Conservation (phyloP, 129 eudicot species). For the Apium graveolens region DNA sequence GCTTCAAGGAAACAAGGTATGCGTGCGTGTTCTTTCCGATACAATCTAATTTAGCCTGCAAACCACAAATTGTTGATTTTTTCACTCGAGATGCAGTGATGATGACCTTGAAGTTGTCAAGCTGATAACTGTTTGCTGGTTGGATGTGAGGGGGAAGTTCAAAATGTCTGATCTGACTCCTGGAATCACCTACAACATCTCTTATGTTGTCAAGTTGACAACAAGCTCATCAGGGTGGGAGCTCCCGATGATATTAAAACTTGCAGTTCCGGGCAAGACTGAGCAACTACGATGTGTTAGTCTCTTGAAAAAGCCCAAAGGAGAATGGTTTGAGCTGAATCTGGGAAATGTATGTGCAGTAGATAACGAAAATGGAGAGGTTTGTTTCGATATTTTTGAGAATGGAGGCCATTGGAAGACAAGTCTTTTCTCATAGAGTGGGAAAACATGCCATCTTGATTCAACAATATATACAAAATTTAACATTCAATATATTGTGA, state of each 20-base stretch:
- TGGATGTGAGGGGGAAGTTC: slow-evolving; percentile 13
- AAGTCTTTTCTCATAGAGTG: too few relatives aligned
- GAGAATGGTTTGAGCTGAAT: slow-evolving; percentile 11
- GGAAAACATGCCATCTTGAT: too few relatives aligned
- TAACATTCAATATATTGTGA: too few relatives aligned
- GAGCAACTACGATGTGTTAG: neutral
- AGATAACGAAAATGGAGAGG: slow-evolving; percentile 3
- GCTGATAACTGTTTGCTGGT: slow-evolving; percentile 4
- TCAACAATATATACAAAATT: too few relatives aligned
- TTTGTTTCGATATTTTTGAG: slow-evolving; percentile 4
- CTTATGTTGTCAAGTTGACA: slow-evolving; percentile 5
- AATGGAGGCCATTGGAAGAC: slow-evolving; percentile 15
- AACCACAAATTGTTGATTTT: neutral
- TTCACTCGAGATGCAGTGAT: neutral
- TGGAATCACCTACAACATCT: slow-evolving; percentile 1
- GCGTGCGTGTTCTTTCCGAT: neutral
- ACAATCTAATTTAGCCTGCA: neutral
- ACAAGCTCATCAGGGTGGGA: slow-evolving; percentile 12
- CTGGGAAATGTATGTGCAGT: neutral
- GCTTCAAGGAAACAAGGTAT: slow-evolving; percentile 13
- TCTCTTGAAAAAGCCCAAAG: slow-evolving; percentile 2
- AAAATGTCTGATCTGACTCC: slow-evolving; percentile 10
- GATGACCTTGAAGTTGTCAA: slow-evolving; percentile 12
- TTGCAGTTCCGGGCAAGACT: neutral
- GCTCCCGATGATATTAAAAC: slow-evolving; percentile 1